Evolutionary conservation across 2,329 filamentous ascomycete genomes (phyloP).

Genomic region (Claviceps monticola): DNA sequence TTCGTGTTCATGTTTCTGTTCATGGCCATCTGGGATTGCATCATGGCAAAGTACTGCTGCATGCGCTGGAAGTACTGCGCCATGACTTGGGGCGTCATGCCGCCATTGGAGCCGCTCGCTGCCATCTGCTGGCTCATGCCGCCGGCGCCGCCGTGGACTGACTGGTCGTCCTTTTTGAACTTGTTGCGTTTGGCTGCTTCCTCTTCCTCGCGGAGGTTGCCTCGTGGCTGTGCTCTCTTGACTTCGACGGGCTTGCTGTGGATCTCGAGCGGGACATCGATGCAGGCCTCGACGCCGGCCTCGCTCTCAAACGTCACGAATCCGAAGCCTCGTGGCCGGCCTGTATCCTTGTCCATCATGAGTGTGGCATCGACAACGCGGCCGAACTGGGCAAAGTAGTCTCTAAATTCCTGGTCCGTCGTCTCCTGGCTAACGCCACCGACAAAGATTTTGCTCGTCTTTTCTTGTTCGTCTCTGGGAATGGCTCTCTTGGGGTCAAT

Average conservation of each 20-base stretch:
- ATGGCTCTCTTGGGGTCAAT: constrained; percentile 98
- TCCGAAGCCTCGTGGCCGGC: constrained; percentile 88
- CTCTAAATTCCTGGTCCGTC: constrained; percentile 87
- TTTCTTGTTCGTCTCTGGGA: constrained; percentile 92
- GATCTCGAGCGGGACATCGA: constrained; percentile 76
- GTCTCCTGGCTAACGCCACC: constrained; percentile 96
- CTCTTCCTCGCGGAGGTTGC: constrained; percentile 86
- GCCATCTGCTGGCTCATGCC: constrained; percentile 29
- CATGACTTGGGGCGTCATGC: constrained; percentile 94
- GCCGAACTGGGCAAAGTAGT: constrained; percentile 94
- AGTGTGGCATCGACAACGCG: constrained; percentile 92
- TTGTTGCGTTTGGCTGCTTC: constrained; percentile 50
- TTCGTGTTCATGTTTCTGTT: constrained; percentile 61
- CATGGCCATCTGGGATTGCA: constrained; percentile 89
- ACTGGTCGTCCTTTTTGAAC: constrained; percentile 40
- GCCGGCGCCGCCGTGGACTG: constrained; percentile 9
- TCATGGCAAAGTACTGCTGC: constrained; percentile 93
- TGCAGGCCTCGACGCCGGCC: constrained; percentile 80
- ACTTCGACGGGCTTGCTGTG: constrained; percentile 95
- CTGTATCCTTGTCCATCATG: constrained; percentile 99
- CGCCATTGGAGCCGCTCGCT: constrained; percentile 31
- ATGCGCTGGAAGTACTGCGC: constrained; percentile 97
- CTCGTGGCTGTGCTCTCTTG: constrained; percentile 91
- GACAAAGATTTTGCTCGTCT: constrained; percentile 97
- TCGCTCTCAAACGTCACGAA: constrained; percentile 98